These are phyloP conservation scores for Mycena belliarum DNA, from an alignment of 768 basidiomycete genomes.

Conservation along the genomic window DNA sequence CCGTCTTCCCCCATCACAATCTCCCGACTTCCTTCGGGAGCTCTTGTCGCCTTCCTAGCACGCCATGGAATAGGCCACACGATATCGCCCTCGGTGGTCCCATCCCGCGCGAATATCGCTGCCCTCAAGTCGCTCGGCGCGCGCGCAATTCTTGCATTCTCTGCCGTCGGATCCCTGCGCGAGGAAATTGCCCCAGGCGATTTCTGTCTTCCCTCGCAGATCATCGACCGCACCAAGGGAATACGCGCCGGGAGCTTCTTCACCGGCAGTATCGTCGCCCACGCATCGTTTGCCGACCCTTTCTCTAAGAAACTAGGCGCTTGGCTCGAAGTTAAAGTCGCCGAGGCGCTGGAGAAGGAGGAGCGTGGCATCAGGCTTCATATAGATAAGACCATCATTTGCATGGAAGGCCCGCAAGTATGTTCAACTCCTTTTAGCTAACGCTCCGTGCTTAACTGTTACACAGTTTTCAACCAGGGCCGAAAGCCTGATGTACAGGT, in stretches of 20 bases:
- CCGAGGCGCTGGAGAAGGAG: conserved; percentile 58
- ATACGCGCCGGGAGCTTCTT: conserved; percentile 87
- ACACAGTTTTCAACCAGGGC: conserved; percentile 92
- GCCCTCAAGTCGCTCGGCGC: conserved; percentile 92
- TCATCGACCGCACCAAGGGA: conserved; percentile 97
- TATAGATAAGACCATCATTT: conserved; percentile 82
- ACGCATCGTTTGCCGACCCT: conserved; percentile 92
- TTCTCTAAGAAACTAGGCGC: conserved; percentile 65
- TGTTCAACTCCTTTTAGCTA: background rate
- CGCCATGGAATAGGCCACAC: conserved; percentile 83
- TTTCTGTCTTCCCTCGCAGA: conserved; percentile 84
- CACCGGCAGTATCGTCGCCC: conserved; percentile 73
- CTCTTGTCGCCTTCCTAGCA: conserved; percentile 84
- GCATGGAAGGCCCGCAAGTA: conserved; percentile 91
- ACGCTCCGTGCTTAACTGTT: no score
- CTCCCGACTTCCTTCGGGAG: conserved; percentile 76
- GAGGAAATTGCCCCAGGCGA: conserved; percentile 93
- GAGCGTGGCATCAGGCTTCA: conserved; percentile 69
- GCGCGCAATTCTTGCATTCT: conserved; percentile 87
- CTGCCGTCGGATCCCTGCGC: conserved; percentile 90
- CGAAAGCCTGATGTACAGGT: conserved; percentile 90
- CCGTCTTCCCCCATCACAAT: conserved; percentile 92
- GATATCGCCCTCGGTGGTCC: conserved; percentile 79
- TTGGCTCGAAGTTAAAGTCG: conserved; percentile 69
- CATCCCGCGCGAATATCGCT: conserved; percentile 89